These are phyloP conservation scores for Coemansia sp. DNA, from an alignment of 192 early-diverging fungal species.

Conservation along the genomic window DNA sequence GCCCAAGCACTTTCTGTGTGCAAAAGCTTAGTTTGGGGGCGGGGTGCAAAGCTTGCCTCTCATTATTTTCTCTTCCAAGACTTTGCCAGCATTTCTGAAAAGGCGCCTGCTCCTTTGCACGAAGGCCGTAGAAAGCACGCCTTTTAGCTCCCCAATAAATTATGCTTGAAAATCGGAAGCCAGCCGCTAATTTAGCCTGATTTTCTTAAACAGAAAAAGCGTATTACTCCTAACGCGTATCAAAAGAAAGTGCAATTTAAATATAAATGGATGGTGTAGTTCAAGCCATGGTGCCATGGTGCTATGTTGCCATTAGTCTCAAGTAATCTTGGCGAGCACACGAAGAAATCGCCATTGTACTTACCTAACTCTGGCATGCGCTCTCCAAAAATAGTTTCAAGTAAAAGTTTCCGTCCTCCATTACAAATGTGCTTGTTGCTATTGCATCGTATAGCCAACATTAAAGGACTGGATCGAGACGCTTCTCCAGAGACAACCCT, in stretches of 20 bases:
- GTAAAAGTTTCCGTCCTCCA: too few relatives aligned
- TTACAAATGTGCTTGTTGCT: too few relatives aligned
- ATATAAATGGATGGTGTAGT: not conserved
- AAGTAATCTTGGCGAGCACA: too few relatives aligned
- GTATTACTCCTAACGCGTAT: too few relatives aligned
- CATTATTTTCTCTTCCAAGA: not conserved
- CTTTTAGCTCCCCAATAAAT: not conserved
- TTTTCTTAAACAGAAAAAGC: not conserved
- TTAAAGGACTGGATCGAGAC: too few relatives aligned
- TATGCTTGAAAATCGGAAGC: not conserved
- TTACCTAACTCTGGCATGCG: too few relatives aligned
- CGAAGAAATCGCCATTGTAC: too few relatives aligned
- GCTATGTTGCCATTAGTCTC: too few relatives aligned
- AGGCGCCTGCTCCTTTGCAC: not conserved
- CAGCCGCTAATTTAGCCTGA: not conserved
- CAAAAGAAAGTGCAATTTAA: not conserved
- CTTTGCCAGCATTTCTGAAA: not conserved
- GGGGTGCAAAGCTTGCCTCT: not conserved
- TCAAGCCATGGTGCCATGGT: not conserved
- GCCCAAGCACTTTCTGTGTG: not conserved
- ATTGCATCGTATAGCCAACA: too few relatives aligned
- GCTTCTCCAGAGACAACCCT: too few relatives aligned
- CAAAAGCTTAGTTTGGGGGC: not conserved
- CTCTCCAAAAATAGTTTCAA: too few relatives aligned
- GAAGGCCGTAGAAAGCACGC: not conserved